These are phyloP conservation scores for Zopfia rhizophila DNA, from an alignment of 2,329 filamentous ascomycete genomes.

Conservation along the genomic window DNA sequence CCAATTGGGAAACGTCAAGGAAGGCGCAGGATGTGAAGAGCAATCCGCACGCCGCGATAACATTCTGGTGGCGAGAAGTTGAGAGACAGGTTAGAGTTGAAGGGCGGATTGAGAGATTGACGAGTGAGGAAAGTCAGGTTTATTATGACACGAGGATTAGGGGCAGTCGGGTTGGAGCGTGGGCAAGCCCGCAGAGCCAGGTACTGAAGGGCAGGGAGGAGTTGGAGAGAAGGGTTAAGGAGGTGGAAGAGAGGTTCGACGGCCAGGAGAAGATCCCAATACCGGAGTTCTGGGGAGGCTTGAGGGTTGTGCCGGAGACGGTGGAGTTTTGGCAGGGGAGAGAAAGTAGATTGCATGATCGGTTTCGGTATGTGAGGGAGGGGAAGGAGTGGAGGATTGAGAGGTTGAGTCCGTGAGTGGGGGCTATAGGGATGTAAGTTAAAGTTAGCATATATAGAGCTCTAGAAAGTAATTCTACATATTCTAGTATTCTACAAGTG, in stretches of 20 bases:
- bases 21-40: slow-evolving; percentile 73
- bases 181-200: slow-evolving; percentile 89
- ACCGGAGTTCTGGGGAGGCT: slow-evolving; percentile 92
- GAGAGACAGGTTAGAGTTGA: slow-evolving; percentile 94
- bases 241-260: slow-evolving; percentile 79
- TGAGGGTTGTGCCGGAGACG: slow-evolving; percentile 84
- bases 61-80: slow-evolving; percentile 88
- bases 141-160: slow-evolving; percentile 75
- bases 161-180: slow-evolving; percentile 87
- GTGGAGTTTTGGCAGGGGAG: slow-evolving; percentile 98
- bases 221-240: slow-evolving; percentile 80
- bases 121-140: slow-evolving; percentile 74
- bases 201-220: slow-evolving; percentile 76
- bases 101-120: slow-evolving; percentile 75
- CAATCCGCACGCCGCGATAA: slow-evolving; percentile 83
- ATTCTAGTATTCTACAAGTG: no score
- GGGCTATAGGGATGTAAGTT: no score
- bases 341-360: slow-evolving; percentile 89
- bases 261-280: slow-evolving; percentile 84
- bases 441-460: no score
- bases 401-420: slow-evolving; percentile 78
- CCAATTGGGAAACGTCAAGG: slow-evolving; percentile 84
- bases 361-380: slow-evolving; percentile 81
- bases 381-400: slow-evolving; percentile 72
- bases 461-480: no score